Evolutionary conservation across 345 rosid genomes (phyloP).

Genomic region (Euclidium syriacum): DNA sequence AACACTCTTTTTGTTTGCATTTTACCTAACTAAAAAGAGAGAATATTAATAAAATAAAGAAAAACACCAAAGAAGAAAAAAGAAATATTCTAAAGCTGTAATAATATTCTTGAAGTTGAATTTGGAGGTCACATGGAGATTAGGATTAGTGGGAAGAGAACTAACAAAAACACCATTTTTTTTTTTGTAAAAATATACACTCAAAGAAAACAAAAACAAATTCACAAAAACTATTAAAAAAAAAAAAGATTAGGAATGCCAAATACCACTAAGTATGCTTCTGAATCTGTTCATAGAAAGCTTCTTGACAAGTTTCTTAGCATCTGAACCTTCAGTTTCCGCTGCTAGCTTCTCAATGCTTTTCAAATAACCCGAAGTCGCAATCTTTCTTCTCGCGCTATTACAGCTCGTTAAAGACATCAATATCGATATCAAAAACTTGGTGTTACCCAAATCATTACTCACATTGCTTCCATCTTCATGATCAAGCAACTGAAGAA

Average conservation of each 20-base stretch:
- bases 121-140: slow-evolving; percentile 29
- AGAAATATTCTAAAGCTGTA: slow-evolving; percentile 26
- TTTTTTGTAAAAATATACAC: slow-evolving; percentile 32
- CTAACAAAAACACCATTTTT: slow-evolving; percentile 28
- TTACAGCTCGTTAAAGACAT: slow-evolving; percentile 65
- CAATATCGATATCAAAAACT: slow-evolving; percentile 59
- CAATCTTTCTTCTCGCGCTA: slow-evolving; percentile 76
- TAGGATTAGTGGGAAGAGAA: slow-evolving; percentile 27
- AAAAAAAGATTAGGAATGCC: slow-evolving; percentile 48
- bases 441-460: slow-evolving; percentile 45
- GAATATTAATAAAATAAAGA: slow-evolving; percentile 3
- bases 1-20: slow-evolving; percentile 22
- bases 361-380: slow-evolving; percentile 65
- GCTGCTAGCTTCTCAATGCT: slow-evolving; percentile 87
- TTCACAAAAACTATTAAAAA: slow-evolving; percentile 25
- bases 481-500: slow-evolving; percentile 59
- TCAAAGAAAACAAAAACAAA: slow-evolving; percentile 13
- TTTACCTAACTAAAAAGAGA: slow-evolving; percentile 16
- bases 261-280: slow-evolving; percentile 66
- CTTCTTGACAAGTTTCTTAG: slow-evolving; percentile 77
- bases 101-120: slow-evolving; percentile 22
- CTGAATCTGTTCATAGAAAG: slow-evolving; percentile 67
- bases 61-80: background rate
- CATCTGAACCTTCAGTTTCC: slow-evolving; percentile 72
- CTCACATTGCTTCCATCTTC: slow-evolving; percentile 37